A percentile compares a stretch with the other conserved stretches of the same genome.
phyloP scores from a whole-genome alignment of 176 grass and related monocot genomes.

The Melocanna baccifera region DNA sequence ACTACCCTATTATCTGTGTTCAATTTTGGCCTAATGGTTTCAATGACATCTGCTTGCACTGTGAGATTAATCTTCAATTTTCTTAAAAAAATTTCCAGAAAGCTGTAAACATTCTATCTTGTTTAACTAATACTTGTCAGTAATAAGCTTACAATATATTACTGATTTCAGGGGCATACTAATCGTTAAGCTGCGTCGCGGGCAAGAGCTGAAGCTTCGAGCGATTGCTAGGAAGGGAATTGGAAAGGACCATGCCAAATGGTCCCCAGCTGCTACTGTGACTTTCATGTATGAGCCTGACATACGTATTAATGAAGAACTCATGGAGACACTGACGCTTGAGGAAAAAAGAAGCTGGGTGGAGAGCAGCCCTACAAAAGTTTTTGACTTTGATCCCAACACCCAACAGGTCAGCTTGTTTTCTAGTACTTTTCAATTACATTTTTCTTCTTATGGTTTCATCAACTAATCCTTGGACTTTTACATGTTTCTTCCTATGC shows the following conservation, averaged over 20 bases:
- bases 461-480: not conserved
- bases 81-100: not conserved
- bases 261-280: slow-evolving; percentile 90
- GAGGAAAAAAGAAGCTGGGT: slow-evolving; percentile 77
- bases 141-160: not conserved
- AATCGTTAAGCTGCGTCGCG: slow-evolving; percentile 87
- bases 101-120: not conserved
- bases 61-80: not conserved
- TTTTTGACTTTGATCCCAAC: slow-evolving; percentile 63
- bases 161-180: slow-evolving; percentile 68
- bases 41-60: not conserved
- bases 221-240: slow-evolving; percentile 98
- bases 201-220: slow-evolving; percentile 86
- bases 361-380: slow-evolving; percentile 93
- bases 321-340: slow-evolving; percentile 76
- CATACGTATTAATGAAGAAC: slow-evolving; percentile 80
- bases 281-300: slow-evolving; percentile 99
- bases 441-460: not conserved
- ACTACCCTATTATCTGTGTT: not conserved
- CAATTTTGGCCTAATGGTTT: not conserved
- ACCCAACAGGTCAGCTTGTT: slow-evolving; percentile 71
- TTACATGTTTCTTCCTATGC: not conserved
- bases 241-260: slow-evolving; percentile 94
- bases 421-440: not conserved
- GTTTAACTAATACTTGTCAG: not conserved